Conservation (phyloP, 1,284 basidiomycete genomes). For the Cryptococcus jaspeensis region DNA sequence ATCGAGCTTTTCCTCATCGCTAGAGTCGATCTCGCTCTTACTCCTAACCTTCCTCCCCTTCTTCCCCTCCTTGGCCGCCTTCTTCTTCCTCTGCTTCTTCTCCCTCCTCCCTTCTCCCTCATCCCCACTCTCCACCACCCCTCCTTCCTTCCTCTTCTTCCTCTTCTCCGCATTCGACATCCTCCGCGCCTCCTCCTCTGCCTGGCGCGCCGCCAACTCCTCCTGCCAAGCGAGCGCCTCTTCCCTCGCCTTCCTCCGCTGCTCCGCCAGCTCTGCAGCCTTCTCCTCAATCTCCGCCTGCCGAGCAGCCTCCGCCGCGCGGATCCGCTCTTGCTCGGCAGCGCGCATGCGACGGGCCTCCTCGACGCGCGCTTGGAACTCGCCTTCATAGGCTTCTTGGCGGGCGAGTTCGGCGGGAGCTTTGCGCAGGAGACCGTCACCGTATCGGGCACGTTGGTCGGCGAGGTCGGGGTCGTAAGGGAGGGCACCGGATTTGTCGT, state of each 20-base stretch:
- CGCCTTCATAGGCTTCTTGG: conserved; percentile 72
- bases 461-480: conserved; percentile 84
- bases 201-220: conserved; percentile 47
- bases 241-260: conserved; percentile 70
- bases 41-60: conserved; percentile 29
- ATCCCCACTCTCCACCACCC: conserved; percentile 34
- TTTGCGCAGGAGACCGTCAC: conserved; percentile 74
- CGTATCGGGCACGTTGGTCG: conserved; percentile 82
- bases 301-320: conserved; percentile 42
- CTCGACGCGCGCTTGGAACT: conserved; percentile 69
- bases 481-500: conserved; percentile 66
- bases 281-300: conserved; percentile 56
- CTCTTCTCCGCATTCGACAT: conserved; percentile 38
- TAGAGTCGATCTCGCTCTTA: conserved; percentile 30
- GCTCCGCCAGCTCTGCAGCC: conserved; percentile 69
- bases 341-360: conserved; percentile 59
- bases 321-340: conserved; percentile 48
- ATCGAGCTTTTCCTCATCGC: conserved; percentile 19
- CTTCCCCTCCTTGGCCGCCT: conserved; percentile 26
- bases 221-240: conserved; percentile 62
- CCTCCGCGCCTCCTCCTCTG: conserved; percentile 50
- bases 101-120: conserved; percentile 27
- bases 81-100: conserved; percentile 32
- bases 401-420: conserved; percentile 71
- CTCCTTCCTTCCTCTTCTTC: conserved; percentile 43